Base-by-base conservation (phyloP, 1,284 basidiomycete species). In the Sporisorium exsertum region DNA sequence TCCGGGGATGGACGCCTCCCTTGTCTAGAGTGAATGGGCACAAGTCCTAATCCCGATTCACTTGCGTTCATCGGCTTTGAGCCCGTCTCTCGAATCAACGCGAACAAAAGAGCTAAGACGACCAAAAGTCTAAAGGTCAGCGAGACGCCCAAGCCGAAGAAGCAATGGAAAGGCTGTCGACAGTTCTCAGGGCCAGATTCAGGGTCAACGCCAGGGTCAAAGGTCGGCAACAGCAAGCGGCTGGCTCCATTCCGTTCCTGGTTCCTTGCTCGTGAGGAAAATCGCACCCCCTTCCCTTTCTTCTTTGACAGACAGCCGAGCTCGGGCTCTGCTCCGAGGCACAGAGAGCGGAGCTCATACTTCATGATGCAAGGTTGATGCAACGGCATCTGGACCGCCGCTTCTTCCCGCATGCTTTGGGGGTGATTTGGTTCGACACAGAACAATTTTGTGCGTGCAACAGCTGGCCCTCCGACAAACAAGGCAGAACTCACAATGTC, bases 181-280 rank as follows among this genome's bases (percentile, higher is more conserved):
- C n/a, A n/a, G n/a, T n/a, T n/a, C 13, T 37, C 45, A 46, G 15
- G 26, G 27, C 8, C 22, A 15, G 12, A 24, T 20, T 27, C 45
- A 26, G 24, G 45, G 15, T 46, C 47, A 49, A 12, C 24, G 46
- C 20, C 46, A 27, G 46, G 43, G 22, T 46, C 24, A n/a, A 15
- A 6, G 33, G 22, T 46, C 45, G 37, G 22, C 18, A 45, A 22
- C 54, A 24, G 54, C 54, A 58, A 49, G 55, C 45, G 33, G 22
- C 24, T 26, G 32, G 3, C 6, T 15, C 35, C 8, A 13, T 16
- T 47, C 32, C 16, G 55, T 58, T 58, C 55, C 55, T 58, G 55
- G 55, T 59, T 33, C 47, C 49, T 59, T 59, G 46, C 55, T 46
- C 43, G 18, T 20, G 26, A 24, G 33, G 51, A 53, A 32, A 32